Conservation (phyloP, 2,329 filamentous ascomycete species). For the Sphaerostilbella broomeana region DNA sequence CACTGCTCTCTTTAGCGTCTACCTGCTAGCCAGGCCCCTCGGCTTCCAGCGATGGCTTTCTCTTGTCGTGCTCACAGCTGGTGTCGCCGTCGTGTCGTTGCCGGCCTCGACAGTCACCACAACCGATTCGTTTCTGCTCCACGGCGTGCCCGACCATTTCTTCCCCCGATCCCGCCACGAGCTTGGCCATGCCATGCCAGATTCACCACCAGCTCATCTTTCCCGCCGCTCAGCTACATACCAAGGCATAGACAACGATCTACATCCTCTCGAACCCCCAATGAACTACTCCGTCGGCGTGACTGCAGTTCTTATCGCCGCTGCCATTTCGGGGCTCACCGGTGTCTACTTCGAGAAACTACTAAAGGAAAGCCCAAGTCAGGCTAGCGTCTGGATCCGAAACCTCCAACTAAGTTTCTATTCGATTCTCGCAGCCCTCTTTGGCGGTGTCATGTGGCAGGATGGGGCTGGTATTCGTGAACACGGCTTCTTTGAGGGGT, state of each 20-base stretch:
- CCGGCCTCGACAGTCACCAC: constrained; percentile 50
- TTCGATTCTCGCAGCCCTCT: constrained; percentile 80
- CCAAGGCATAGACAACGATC: constrained; percentile 69
- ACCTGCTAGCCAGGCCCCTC: constrained; percentile 65
- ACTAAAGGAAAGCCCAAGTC: constrained; percentile 71
- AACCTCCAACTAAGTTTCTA: constrained; percentile 95
- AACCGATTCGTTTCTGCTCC: constrained; percentile 52
- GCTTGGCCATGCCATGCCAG: constrained; percentile 48
- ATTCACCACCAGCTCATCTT: constrained; percentile 21
- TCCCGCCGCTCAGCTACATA: constrained; percentile 77
- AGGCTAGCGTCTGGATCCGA: constrained; percentile 81
- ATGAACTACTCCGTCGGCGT: constrained; percentile 79
- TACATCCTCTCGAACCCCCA: constrained; percentile 38
- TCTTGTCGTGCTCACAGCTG: constrained; percentile 69
- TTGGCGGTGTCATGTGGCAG: constrained; percentile 79
- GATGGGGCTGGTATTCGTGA: constrained; percentile 78
- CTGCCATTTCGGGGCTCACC: constrained; percentile 74
- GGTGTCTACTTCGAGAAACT: constrained; percentile 89
- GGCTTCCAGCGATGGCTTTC: constrained; percentile 72
- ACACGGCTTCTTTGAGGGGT: constrained; percentile 89
- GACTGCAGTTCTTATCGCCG: constrained; percentile 69
- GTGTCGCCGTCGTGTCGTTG: constrained; percentile 79
- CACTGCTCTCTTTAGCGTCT: constrained; percentile 79
- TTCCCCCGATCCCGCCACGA: constrained; percentile 77
- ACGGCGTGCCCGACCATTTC: constrained; percentile 59